Evolutionary conservation across 2,329 filamentous ascomycete species (phyloP), one percentile per base, ranked within the genome.

Genomic region (Corniculantispora saksenae): DNA sequence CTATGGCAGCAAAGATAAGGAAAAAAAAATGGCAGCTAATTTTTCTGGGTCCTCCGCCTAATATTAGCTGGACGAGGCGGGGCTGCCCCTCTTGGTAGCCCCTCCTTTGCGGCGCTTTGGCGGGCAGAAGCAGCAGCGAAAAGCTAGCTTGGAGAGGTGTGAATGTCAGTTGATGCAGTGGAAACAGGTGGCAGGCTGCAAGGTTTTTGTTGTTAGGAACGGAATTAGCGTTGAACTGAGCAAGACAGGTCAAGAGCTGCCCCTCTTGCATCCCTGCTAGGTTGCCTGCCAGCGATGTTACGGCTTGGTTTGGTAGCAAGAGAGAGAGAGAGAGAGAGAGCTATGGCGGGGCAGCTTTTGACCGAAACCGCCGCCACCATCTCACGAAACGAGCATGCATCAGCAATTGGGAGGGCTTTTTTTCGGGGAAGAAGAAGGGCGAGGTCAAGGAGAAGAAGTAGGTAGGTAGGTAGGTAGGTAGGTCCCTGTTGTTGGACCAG

Each of bases 331-430:
- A n/a, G n/a, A n/a, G 35, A 7, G 12, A 23, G 29, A 60, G 58
- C 45, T 51, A 32, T 43, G 23, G 59, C 38, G 59, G 59, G 59
- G 59, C 59, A 45, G 15, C 7, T 54, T 32, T 32, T 27, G 35
- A 54, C 59, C 59, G 59, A 61, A 61, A 61, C 59, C 59, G 48
- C 57, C 45, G 32, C 57, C 57, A 60, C 35, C 48, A 61, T 53
- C 59, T 53, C 59, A 54, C 59, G 59, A 61, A 61, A 61, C 59
- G 15, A 48, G 21, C 19, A 19, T 59, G 56, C 59, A 59, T 43
- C 48, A 43, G 21, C 38, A 47, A 8, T n/a, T 45, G 23, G 19
- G 27, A 45, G 32, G 54, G 32, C 10, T 58, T 45, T 58, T 47
- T 58, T 17, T 21, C 13, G n/a, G 32, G 17, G 32, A 32, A 32